These are phyloP conservation scores for Suillus subaureus DNA, from an alignment of 768 basidiomycete genomes.

Conservation along the genomic window DNA sequence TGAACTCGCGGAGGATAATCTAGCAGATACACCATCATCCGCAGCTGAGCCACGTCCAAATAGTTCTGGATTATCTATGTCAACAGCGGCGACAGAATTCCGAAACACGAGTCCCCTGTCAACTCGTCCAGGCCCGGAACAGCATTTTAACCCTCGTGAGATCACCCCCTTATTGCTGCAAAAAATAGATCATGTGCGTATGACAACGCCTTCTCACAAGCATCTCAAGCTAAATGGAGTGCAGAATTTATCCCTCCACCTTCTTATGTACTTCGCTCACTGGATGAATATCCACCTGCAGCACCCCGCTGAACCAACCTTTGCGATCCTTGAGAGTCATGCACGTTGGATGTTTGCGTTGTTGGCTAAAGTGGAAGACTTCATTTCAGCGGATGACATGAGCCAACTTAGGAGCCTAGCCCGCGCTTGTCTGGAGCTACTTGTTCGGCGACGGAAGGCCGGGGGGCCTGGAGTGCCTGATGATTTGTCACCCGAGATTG, in stretches of 20 bases:
- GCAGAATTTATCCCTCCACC: conserved; percentile 70
- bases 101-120: background rate
- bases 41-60: conserved; percentile 40
- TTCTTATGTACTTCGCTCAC: conserved; percentile 82
- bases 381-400: conserved; percentile 75
- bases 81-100: background rate
- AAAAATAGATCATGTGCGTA: conserved; percentile 68
- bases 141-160: conserved; percentile 42
- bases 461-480: conserved; percentile 8
- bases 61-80: background rate
- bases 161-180: conserved; percentile 59
- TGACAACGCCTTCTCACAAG: background rate
- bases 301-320: conserved; percentile 37
- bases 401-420: conserved; percentile 74
- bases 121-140: background rate
- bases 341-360: conserved; percentile 80
- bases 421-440: conserved; percentile 62
- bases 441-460: conserved; percentile 25
- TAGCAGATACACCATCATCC: conserved; percentile 43
- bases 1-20: conserved; percentile 37
- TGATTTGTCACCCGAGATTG: conserved; percentile 23
- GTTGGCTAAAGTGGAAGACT: conserved; percentile 67
- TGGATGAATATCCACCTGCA: conserved; percentile 73
- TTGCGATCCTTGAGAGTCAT: conserved; percentile 55
- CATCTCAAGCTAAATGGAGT: conserved; percentile 15